These are phyloP conservation scores for Sporisorium sorghi DNA, from an alignment of 1,284 basidiomycete genomes.

Conservation along the genomic window DNA sequence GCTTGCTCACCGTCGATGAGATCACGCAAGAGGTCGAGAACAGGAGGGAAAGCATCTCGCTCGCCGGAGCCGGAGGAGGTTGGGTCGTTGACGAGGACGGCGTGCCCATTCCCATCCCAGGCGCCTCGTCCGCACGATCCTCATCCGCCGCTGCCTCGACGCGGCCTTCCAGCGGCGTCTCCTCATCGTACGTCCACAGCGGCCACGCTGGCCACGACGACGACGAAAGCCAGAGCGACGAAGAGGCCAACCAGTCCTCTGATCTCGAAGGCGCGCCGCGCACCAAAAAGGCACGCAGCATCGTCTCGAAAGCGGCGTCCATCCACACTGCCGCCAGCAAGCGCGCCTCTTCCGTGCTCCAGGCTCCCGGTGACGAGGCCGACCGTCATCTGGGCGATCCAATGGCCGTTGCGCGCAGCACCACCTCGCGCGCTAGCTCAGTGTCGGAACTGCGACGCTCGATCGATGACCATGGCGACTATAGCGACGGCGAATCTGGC, in stretches of 20 bases:
- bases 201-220: conserved; percentile 71
- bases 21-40: conserved; percentile 97
- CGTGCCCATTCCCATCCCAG: conserved; percentile 60
- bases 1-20: conserved; percentile 94
- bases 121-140: conserved; percentile 27
- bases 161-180: conserved; percentile 47
- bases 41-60: conserved; percentile 74
- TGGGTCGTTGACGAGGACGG: conserved; percentile 68
- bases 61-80: conserved; percentile 34
- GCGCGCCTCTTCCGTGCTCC: conserved; percentile 66
- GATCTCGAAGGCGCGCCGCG: conserved; percentile 37
- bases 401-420: conserved; percentile 47
- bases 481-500: conserved; percentile 44
- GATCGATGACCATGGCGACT: conserved; percentile 59
- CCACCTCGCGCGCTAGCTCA: conserved; percentile 46
- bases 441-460: conserved; percentile 42
- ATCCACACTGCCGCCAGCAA: conserved; percentile 27
- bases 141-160: conserved; percentile 48
- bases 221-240: conserved; percentile 63
- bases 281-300: conserved; percentile 59
- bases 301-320: conserved; percentile 57
- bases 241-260: conserved; percentile 63
- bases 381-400: conserved; percentile 55
- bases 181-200: conserved; percentile 65
- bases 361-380: conserved; percentile 53